Evolutionary conservation across 768 basidiomycete species (phyloP).

Genomic region (Dioszegia hungarica): DNA sequence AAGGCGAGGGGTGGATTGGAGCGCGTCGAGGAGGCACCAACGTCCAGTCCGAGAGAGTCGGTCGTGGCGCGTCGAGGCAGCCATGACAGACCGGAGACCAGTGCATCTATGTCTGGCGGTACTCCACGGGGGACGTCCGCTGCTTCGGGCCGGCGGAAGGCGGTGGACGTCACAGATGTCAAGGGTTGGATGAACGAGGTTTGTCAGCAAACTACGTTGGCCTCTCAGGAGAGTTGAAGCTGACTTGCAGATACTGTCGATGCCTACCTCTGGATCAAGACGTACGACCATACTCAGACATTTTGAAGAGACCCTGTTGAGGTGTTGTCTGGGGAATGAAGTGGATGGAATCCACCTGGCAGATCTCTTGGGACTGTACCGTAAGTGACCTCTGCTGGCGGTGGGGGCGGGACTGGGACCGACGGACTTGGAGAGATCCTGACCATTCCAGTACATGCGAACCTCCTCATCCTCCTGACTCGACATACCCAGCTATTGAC

Average conservation of each 20-base stretch:
- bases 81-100: too few relatives aligned
- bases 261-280: not conserved
- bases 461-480: constrained; percentile 26
- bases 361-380: constrained; percentile 2
- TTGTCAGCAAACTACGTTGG: not conserved
- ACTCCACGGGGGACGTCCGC: too few relatives aligned
- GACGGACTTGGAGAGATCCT: too few relatives aligned
- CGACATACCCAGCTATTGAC: constrained; percentile 29
- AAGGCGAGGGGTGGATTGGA: not conserved
- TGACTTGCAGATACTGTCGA: not conserved
- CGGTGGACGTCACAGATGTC: too few relatives aligned
- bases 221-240: not conserved
- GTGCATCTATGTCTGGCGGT: too few relatives aligned
- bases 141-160: not conserved
- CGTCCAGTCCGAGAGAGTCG: not conserved
- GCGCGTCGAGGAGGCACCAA: not conserved
- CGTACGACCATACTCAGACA: constrained; percentile 12
- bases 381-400: too few relatives aligned
- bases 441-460: constrained; percentile 18
- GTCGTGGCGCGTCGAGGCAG: too few relatives aligned
- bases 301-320: constrained; percentile 14
- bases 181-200: constrained; percentile 10
- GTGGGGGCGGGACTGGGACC: too few relatives aligned
- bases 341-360: not conserved
- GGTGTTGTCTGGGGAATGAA: constrained; percentile 6